Base-by-base conservation (phyloP, 78 protist species). In the Tieghemostelium lacteum region DNA sequence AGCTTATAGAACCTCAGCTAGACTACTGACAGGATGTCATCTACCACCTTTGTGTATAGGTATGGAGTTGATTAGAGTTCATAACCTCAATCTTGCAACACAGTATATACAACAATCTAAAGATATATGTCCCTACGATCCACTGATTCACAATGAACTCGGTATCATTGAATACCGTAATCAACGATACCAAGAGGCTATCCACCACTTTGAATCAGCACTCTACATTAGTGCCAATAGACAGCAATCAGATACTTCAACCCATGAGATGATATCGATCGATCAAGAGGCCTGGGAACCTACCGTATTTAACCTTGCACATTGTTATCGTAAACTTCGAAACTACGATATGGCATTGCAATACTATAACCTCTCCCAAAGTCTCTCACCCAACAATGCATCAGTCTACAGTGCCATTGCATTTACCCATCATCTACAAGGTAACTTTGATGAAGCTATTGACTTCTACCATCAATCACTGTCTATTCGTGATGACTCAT, bases 101-200 rank as follows among this genome's bases (percentile, higher is more conserved):
- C 93, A 87, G 33, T 76, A 87, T 24, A 49, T 87, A 19, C 10
- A 24, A 6, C 77, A 75, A 45, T 70, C 93, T 2, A 50, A 36
- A n/a, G 78, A 71, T 37, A 75, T 87, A 4, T 87, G 93, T 87
- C 77, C 75, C 0, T 87, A 69, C 29, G 93, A 87, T 39, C 93
- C 93, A 22, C 26, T 87, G 36, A 66, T 65, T 8, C 70, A 74
- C 69, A 87, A 87, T 75, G 93, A 87, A 75, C n/a, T 87, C 7
- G 93, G 93, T 34, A 80, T 87, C 17, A 74, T 72, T 28, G 83
- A 72, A 28, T 87, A 74, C 37, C 73, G 75, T 19, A 74, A 66
- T 36, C 20, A 36, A 17, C 45, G 63, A 36, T 74, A 33, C 26
- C 16, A 42, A 63, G 50, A 72, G 19, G 93, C 86, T 1, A 83